These are phyloP conservation scores for Tilletia walkeri DNA, from an alignment of 1,284 basidiomycete genomes.

Conservation along the genomic window DNA sequence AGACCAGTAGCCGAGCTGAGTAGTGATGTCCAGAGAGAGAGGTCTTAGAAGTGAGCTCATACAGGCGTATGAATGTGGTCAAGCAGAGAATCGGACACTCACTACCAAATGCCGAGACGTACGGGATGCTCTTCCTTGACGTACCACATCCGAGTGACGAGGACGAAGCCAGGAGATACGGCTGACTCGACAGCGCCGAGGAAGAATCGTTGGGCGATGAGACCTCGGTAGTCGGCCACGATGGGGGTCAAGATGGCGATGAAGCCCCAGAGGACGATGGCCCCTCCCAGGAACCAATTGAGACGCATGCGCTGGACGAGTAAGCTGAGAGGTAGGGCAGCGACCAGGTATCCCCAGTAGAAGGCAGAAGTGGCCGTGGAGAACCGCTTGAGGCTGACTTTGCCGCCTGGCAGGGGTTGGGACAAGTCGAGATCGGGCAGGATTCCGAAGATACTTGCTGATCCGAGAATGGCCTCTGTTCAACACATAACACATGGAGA, in stretches of 20 bases:
- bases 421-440: slow-evolving; percentile 56
- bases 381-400: slow-evolving; percentile 35
- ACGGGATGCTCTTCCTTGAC: slow-evolving; percentile 50
- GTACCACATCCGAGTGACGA: slow-evolving; percentile 61
- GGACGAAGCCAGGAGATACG: slow-evolving; percentile 61
- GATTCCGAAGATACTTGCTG: slow-evolving; percentile 61
- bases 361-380: slow-evolving; percentile 51
- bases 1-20: slow-evolving; percentile 59
- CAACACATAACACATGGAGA: too few relatives aligned
- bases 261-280: slow-evolving; percentile 59
- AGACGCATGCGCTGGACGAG: slow-evolving; percentile 59
- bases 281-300: slow-evolving; percentile 44
- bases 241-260: slow-evolving; percentile 60
- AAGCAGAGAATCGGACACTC: neutral
- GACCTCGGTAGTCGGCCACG: slow-evolving; percentile 56
- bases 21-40: neutral
- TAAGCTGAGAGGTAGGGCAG: slow-evolving; percentile 58
- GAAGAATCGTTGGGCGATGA: slow-evolving; percentile 59
- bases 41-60: neutral
- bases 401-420: slow-evolving; percentile 53
- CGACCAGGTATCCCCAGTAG: slow-evolving; percentile 61
- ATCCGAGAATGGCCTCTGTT: slow-evolving; percentile 59
- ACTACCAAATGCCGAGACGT: slow-evolving; percentile 58
- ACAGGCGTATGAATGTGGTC: neutral
- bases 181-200: slow-evolving; percentile 52